phyloP scores from a whole-genome alignment of 2,329 filamentous ascomycete species.

The Fusarium vanettenii region DNA sequence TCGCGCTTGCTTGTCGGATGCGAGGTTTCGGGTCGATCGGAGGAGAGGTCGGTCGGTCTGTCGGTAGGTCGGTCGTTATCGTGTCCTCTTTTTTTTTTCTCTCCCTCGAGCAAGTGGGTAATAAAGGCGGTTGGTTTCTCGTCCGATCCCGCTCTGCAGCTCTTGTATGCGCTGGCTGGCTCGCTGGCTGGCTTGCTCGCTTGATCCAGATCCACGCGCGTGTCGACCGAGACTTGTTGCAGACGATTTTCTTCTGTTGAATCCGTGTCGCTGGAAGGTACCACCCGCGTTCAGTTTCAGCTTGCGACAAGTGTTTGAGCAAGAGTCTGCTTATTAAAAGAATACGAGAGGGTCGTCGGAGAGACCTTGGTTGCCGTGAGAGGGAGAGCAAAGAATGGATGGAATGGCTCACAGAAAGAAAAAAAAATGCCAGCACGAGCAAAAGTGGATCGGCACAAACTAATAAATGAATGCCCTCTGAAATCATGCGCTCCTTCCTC shows the following conservation, averaged over 20 bases:
- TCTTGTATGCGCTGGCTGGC: conserved; percentile 14
- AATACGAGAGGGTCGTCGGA: conserved; percentile 1
- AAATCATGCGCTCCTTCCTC: background rate
- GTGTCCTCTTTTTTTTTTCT: conserved; percentile 25
- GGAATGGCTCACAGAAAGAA: conserved; percentile 6
- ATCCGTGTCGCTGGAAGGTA: background rate
- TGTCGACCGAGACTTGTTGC: background rate
- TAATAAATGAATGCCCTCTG: background rate
- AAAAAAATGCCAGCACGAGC: conserved; percentile 27
- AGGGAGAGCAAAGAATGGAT: conserved; percentile 21
- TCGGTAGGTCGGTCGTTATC: conserved; percentile 22
- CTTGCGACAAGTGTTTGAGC: conserved; percentile 1
- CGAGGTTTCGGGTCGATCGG: conserved; percentile 9
- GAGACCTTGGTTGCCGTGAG: background rate
- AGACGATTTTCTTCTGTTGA: background rate
- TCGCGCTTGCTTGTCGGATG: background rate
- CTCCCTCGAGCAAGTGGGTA: conserved; percentile 26
- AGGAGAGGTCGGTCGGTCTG: conserved; percentile 8
- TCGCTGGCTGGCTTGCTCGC: conserved; percentile 3
- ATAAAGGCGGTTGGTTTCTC: conserved; percentile 28
- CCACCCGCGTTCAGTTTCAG: background rate
- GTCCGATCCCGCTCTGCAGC: conserved; percentile 20
- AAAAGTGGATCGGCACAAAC: conserved; percentile 33
- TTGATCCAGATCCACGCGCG: background rate
- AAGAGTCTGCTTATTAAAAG: background rate